Evolutionary conservation across 768 basidiomycete genomes (phyloP).

Genomic region (Tephrocybe sp.): DNA sequence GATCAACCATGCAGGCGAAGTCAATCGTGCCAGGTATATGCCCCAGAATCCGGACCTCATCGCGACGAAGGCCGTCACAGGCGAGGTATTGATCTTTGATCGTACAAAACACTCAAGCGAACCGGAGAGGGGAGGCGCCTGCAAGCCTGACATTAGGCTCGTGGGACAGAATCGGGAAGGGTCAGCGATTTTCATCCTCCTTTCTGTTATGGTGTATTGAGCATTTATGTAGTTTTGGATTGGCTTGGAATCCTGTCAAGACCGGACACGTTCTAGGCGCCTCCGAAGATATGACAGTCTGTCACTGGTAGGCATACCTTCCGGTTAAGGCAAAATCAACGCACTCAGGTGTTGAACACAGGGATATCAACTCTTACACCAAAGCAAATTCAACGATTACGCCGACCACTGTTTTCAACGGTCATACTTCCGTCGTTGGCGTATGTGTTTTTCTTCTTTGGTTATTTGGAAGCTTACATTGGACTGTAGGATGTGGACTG

Average conservation of each 20-base stretch:
- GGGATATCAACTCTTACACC: conserved; percentile 90
- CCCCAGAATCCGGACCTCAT: conserved; percentile 97
- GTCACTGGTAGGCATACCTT: conserved; percentile 68
- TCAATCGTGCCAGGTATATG: conserved; percentile 98
- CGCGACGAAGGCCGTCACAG: conserved; percentile 89
- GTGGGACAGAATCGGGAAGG: conserved; percentile 93
- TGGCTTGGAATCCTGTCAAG: conserved; percentile 89
- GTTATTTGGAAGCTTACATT: no score
- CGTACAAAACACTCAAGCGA: conserved; percentile 95
- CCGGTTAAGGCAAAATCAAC: background rate
- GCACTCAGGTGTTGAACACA: conserved; percentile 28
- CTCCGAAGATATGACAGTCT: conserved; percentile 94
- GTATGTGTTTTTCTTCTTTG: conserved; percentile 42
- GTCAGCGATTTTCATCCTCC: conserved; percentile 42
- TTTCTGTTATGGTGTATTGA: conserved; percentile 6
- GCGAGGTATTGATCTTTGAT: conserved; percentile 94
- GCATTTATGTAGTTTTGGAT: conserved; percentile 64
- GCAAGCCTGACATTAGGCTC: conserved; percentile 87
- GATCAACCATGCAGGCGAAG: conserved; percentile 94
- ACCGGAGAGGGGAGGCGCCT: conserved; percentile 79
- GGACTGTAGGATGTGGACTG: conserved; percentile 99
- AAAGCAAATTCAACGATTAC: conserved; percentile 79
- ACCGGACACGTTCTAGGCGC: conserved; percentile 84
- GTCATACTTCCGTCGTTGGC: conserved; percentile 89
- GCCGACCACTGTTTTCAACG: conserved; percentile 78